Conservation (phyloP, 176 grass and related monocot species). For the Puccinellia tenuiflora region DNA sequence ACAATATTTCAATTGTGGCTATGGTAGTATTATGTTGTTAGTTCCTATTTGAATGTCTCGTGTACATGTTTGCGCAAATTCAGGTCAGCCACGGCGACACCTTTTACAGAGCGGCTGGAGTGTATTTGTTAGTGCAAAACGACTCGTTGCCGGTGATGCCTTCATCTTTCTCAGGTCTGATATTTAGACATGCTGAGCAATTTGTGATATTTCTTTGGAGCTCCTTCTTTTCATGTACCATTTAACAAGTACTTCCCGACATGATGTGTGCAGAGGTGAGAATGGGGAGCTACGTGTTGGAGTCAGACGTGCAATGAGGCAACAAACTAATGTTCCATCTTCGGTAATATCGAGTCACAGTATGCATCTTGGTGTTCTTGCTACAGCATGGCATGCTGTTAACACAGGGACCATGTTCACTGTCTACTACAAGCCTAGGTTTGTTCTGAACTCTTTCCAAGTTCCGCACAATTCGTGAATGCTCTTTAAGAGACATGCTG, state of each 20-base stretch:
- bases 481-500: neutral
- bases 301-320: constrained; percentile 92
- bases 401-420: constrained; percentile 90
- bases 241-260: neutral
- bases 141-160: constrained; percentile 86
- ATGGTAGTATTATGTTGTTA: neutral
- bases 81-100: constrained; percentile 91
- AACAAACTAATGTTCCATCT: constrained; percentile 83
- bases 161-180: constrained; percentile 93
- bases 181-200: neutral
- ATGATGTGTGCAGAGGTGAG: constrained; percentile 48
- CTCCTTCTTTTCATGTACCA: neutral
- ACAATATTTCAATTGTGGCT: neutral
- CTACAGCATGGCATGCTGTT: constrained; percentile 95
- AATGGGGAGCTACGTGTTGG: constrained; percentile 88
- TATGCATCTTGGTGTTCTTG: constrained; percentile 99
- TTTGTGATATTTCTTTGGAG: neutral
- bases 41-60: neutral
- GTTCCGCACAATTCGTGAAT: neutral
- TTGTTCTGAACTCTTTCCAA: neutral
- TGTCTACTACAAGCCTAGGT: constrained; percentile 97
- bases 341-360: constrained; percentile 98
- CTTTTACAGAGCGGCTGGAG: constrained; percentile 98
- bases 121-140: constrained; percentile 94
- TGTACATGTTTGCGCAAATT: constrained; percentile 3